Percentiles rank a stretch among this genome's conserved stretches.
Evolutionary conservation across 2,329 filamentous ascomycete species (phyloP).

Genomic region (Fusarium napiforme): DNA sequence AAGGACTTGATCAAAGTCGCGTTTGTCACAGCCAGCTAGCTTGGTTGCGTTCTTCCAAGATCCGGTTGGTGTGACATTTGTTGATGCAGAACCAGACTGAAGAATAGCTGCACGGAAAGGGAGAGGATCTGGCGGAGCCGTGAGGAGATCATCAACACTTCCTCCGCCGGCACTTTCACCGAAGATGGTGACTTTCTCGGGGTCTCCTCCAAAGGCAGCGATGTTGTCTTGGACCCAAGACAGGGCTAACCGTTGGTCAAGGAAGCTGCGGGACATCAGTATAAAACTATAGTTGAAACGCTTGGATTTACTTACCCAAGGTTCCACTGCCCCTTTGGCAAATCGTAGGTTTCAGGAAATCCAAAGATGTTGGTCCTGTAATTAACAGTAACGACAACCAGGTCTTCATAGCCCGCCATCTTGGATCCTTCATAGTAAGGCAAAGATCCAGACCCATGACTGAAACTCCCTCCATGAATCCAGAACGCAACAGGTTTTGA

Average conservation of each 20-base stretch:
- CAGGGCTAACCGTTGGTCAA: conserved; percentile 58
- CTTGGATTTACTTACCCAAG: conserved; percentile 26
- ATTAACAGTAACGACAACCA: conserved; percentile 60
- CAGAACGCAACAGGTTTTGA: conserved; percentile 57
- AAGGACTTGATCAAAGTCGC: not conserved
- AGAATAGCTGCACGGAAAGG: conserved; percentile 47
- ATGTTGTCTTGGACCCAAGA: conserved; percentile 64
- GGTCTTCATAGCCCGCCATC: conserved; percentile 55
- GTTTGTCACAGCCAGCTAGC: conserved; percentile 17
- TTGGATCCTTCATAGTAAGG: conserved; percentile 54
- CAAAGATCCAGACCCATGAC: conserved; percentile 49
- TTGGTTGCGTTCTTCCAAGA: conserved; percentile 34
- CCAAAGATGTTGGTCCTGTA: conserved; percentile 57
- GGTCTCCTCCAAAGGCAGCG: conserved; percentile 59
- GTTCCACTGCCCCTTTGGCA: conserved; percentile 34
- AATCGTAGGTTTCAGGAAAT: conserved; percentile 49
- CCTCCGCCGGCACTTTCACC: conserved; percentile 67
- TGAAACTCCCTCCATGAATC: conserved; percentile 56
- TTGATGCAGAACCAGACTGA: conserved; percentile 37
- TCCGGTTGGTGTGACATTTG: not conserved
- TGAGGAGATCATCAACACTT: conserved; percentile 56
- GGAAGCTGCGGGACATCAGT: not conserved
- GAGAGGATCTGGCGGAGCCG: conserved; percentile 41
- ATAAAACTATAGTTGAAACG: accelerated
- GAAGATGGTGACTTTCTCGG: conserved; percentile 59